A percentile compares a stretch with the other conserved stretches of the same genome.
Evolutionary conservation across 495 filamentous ascomycete species (phyloP).

Genomic region (Hypoxylon crocopeplum): DNA sequence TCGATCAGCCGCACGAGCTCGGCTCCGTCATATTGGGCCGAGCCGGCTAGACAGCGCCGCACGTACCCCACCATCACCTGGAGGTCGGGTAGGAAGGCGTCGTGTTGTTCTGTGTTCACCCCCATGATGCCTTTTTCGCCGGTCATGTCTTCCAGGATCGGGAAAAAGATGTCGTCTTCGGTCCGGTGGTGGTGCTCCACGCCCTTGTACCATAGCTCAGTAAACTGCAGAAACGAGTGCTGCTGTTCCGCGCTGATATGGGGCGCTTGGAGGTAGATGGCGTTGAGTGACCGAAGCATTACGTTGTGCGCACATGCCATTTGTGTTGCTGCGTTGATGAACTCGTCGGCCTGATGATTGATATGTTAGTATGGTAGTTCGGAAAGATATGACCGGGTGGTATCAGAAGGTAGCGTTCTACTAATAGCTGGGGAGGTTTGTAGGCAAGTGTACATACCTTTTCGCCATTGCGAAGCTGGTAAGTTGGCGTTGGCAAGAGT

Average conservation of each 20-base stretch:
- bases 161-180: constrained; percentile 55
- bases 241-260: constrained; percentile 42
- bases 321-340: constrained; percentile 43
- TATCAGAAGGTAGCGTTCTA: too few species aligned
- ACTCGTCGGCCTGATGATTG: constrained; percentile 35
- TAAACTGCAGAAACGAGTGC: constrained; percentile 47
- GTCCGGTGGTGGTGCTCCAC: constrained; percentile 52
- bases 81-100: constrained; percentile 49
- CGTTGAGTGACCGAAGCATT: constrained; percentile 56
- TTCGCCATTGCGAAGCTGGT: not conserved
- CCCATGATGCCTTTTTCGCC: constrained; percentile 53
- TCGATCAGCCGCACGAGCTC: constrained; percentile 50
- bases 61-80: constrained; percentile 46
- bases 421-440: too few species aligned
- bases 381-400: not conserved
- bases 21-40: constrained; percentile 42
- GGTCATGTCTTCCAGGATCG: constrained; percentile 46
- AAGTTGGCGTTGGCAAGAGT: constrained; percentile 25
- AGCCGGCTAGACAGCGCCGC: constrained; percentile 23
- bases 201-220: constrained; percentile 34
- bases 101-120: constrained; percentile 54
- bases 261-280: constrained; percentile 57
- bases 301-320: constrained; percentile 57
- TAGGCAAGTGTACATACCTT: constrained; percentile 7
- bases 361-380: not conserved